Percentiles rank a stretch among this genome's conserved stretches.
Conservation (phyloP, 2,329 filamentous ascomycete species). For the Epichloe scottii region DNA sequence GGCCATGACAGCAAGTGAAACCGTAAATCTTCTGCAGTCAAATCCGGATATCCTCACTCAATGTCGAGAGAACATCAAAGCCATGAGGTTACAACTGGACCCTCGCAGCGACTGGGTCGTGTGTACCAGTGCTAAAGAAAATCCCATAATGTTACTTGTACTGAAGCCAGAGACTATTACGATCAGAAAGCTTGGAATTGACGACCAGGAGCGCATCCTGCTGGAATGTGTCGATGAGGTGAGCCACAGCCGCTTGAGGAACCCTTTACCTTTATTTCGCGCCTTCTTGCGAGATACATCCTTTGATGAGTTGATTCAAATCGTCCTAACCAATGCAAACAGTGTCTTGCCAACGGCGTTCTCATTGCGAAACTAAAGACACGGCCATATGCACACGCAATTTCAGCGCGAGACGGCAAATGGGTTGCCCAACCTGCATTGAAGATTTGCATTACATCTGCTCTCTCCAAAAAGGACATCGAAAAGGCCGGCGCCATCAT, state of each 20-base stretch:
- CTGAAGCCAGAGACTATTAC: conserved; percentile 74
- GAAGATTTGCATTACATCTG: conserved; percentile 83
- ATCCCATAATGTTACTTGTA: conserved; percentile 73
- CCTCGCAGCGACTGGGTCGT: conserved; percentile 87
- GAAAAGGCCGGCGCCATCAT: conserved; percentile 87
- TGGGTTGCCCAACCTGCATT: conserved; percentile 68
- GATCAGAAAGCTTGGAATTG: conserved; percentile 50
- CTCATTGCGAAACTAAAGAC: conserved; percentile 79
- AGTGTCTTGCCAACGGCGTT: conserved; percentile 79
- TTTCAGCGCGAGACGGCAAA: conserved; percentile 54
- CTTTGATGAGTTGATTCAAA: background rate
- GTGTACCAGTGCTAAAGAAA: conserved; percentile 70
- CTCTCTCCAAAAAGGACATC: conserved; percentile 83
- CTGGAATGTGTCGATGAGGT: conserved; percentile 97
- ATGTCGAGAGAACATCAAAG: conserved; percentile 74
- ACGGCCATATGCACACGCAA: conserved; percentile 51
- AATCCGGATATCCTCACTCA: conserved; percentile 70
- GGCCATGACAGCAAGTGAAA: conserved; percentile 91
- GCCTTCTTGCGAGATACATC: background rate
- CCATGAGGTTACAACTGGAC: conserved; percentile 78
- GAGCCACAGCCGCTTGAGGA: conserved; percentile 17
- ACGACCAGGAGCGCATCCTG: conserved; percentile 74
- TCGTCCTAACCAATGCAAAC: background rate
- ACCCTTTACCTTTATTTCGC: background rate
- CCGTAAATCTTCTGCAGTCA: conserved; percentile 71